Conservation (phyloP, 2,329 filamentous ascomycete species). For the Paecilomyces dactylethromorphus region DNA sequence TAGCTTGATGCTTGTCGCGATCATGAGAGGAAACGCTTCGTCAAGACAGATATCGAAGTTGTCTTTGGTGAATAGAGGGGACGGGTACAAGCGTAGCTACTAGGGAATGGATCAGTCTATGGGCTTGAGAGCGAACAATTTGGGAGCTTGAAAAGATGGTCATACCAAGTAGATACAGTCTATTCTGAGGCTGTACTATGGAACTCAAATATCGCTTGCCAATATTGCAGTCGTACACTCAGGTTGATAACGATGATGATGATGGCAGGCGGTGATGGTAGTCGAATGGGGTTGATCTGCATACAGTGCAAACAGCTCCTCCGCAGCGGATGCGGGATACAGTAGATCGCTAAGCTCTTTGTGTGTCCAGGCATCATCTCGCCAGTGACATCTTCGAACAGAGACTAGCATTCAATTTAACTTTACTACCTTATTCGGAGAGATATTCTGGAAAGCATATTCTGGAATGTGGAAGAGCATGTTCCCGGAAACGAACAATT, state of each 20-base stretch:
- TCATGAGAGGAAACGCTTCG: constrained; percentile 1
- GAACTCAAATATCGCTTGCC: neutral
- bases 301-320: neutral
- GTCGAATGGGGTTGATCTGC: neutral
- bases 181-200: neutral
- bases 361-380: too few relatives aligned
- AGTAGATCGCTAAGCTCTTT: too few relatives aligned
- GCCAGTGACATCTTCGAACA: too few relatives aligned
- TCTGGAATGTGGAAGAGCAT: too few relatives aligned
- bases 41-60: neutral
- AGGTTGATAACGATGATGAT: neutral
- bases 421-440: too few relatives aligned
- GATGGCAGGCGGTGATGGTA: neutral
- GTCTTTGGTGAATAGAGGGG: neutral
- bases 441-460: too few relatives aligned
- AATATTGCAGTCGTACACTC: neutral
- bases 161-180: neutral
- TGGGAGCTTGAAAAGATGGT: neutral
- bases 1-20: neutral
- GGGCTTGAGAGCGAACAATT: neutral
- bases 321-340: neutral
- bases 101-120: neutral
- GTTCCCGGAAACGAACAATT: neutral
- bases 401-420: too few relatives aligned
- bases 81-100: neutral